These are phyloP conservation scores for Irpex rosettiformis DNA, from an alignment of 1,284 basidiomycete species.

Conservation along the genomic window DNA sequence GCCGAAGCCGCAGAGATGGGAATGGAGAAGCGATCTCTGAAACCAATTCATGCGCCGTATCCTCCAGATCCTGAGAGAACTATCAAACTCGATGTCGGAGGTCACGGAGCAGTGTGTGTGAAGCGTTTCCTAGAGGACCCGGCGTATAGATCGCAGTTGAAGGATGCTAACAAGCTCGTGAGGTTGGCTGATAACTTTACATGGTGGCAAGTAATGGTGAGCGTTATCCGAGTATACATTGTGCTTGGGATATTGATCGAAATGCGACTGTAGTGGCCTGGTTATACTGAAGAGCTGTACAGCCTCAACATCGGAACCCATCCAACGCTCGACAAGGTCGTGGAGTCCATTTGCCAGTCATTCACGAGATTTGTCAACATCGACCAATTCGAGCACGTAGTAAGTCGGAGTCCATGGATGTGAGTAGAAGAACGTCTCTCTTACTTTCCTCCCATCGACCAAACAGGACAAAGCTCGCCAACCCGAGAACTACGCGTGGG, in stretches of 20 bases:
- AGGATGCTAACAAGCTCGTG: background rate
- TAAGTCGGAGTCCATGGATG: background rate
- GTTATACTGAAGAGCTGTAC: background rate
- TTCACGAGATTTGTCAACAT: background rate
- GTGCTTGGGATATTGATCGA: background rate
- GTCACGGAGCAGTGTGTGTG: background rate
- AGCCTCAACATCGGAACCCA: background rate
- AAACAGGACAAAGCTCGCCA: background rate
- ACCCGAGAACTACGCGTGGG: background rate
- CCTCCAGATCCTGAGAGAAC: background rate
- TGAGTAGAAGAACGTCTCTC: background rate
- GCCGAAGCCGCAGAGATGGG: background rate
- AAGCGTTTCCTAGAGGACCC: background rate
- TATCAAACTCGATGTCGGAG: background rate
- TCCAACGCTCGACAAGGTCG: background rate
- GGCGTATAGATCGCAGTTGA: background rate
- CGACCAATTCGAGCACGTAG: background rate
- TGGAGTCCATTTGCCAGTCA: background rate
- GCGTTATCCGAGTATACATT: background rate
- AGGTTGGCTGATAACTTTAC: background rate
- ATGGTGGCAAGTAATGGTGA: background rate
- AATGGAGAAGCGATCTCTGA: background rate
- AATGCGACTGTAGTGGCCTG: background rate
- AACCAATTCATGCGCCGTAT: background rate
- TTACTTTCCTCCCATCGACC: background rate